Evolutionary conservation across 805 yeast genomes (phyloP).

Genomic region (Sporopachydermia quercuum): DNA sequence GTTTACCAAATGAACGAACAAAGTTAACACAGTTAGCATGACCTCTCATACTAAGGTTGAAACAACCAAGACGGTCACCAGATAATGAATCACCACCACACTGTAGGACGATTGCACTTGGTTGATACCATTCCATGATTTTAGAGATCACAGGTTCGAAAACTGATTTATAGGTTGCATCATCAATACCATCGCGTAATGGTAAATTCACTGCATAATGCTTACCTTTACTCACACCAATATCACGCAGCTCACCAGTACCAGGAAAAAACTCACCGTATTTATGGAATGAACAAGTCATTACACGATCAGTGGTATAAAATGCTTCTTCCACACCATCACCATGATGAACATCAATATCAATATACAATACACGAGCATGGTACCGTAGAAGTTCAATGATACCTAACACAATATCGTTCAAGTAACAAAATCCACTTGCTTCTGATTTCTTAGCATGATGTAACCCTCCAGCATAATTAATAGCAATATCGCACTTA

Average conservation of each 20-base stretch:
- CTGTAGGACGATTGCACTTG: conserved; percentile 87
- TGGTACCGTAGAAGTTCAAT: conserved; percentile 75
- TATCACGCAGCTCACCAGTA: conserved; percentile 84
- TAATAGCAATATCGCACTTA: conserved; percentile 85
- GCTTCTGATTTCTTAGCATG: conserved; percentile 95
- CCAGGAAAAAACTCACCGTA: conserved; percentile 97
- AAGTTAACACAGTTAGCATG: conserved; percentile 92
- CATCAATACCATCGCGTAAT: conserved; percentile 88
- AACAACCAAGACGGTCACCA: conserved; percentile 86
- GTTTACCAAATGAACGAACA: conserved; percentile 78
- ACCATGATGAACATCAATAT: conserved; percentile 92
- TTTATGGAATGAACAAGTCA: conserved; percentile 94
- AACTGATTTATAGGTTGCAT: conserved; percentile 78
- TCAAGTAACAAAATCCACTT: conserved; percentile 87
- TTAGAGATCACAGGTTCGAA: conserved; percentile 53
- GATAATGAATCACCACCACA: conserved; percentile 96
- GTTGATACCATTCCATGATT: conserved; percentile 81
- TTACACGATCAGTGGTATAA: conserved; percentile 85
- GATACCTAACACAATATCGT: conserved; percentile 85
- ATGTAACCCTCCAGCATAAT: conserved; percentile 94
- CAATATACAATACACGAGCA: conserved; percentile 85
- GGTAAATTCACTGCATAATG: conserved; percentile 87
- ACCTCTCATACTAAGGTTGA: conserved; percentile 80
- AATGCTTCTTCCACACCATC: conserved; percentile 98
- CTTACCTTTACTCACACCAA: conserved; percentile 80